Evolutionary conservation across 495 filamentous ascomycete species (phyloP).

Genomic region (Penicillium silybi): DNA sequence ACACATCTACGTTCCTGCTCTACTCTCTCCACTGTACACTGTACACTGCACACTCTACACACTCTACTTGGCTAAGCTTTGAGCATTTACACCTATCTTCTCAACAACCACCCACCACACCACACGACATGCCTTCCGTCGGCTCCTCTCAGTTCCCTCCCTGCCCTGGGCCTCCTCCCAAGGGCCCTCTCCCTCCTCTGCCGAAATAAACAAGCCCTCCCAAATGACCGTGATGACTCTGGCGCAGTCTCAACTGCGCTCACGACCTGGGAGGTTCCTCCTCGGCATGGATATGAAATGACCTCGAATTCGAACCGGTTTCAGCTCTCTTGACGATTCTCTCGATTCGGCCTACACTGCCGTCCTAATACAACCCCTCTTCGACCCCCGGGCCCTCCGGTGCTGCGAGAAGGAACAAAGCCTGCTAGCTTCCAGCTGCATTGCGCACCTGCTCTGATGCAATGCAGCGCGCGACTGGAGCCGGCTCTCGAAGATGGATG

Average conservation of each 20-base stretch:
- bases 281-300: conserved; percentile 34
- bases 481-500: neutral
- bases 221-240: conserved; percentile 38
- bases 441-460: neutral
- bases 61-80: conserved; percentile 10
- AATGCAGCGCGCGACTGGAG: neutral
- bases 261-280: conserved; percentile 25
- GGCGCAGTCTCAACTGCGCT: conserved; percentile 25
- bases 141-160: conserved; percentile 66
- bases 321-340: conserved; percentile 22
- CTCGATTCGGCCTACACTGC: conserved; percentile 12
- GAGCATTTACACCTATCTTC: neutral
- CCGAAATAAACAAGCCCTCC: conserved; percentile 57
- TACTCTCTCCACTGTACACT: conserved; percentile 2
- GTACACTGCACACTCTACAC: conserved; percentile 7
- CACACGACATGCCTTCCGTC: conserved; percentile 61
- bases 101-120: conserved; percentile 12
- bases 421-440: neutral
- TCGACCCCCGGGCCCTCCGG: neutral
- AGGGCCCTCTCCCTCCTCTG: conserved; percentile 76
- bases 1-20: neutral
- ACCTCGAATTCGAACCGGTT: conserved; percentile 28
- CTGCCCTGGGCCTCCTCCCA: conserved; percentile 80
- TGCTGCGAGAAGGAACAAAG: too few species aligned
- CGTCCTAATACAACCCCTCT: conserved; percentile 7